A percentile compares a stretch with the other conserved stretches of the same genome.
Conservation (phyloP, 306 rosid species). For the Abrus precatorius region DNA sequence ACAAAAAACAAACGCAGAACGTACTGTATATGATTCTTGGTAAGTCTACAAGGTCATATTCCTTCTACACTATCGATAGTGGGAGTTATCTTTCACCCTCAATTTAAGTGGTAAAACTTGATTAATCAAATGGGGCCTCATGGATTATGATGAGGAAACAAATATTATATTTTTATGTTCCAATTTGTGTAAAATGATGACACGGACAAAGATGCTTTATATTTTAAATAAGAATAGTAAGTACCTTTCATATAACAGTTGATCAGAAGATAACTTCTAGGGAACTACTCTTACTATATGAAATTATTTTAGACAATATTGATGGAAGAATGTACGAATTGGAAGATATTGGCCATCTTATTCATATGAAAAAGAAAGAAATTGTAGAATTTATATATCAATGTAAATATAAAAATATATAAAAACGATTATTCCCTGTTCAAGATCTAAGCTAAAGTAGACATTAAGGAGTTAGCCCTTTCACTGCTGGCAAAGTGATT, state of each 20-base stretch:
- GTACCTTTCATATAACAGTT: neutral
- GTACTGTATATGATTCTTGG: slow-evolving; percentile 38
- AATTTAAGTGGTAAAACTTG: slow-evolving; percentile 35
- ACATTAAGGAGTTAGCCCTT: slow-evolving; percentile 3
- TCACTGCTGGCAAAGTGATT: neutral
- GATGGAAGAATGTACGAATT: neutral
- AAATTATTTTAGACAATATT: neutral
- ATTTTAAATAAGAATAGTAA: neutral
- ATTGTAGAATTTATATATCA: neutral
- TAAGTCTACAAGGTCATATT: slow-evolving; percentile 43
- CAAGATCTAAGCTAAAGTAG: neutral
- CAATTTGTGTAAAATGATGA: slow-evolving; percentile 4
- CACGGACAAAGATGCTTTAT: slow-evolving; percentile 21
- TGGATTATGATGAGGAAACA: slow-evolving; percentile 31
- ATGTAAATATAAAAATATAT: neutral
- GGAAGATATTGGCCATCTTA: neutral
- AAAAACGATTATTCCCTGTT: no score
- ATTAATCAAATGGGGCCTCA: neutral
- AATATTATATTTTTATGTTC: neutral
- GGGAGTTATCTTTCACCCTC: slow-evolving; percentile 34
- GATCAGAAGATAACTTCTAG: neutral
- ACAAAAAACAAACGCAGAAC: neutral
- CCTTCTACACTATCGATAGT: slow-evolving; percentile 41
- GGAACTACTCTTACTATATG: neutral
- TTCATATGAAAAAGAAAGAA: neutral